Percentiles rank a stretch among this genome's conserved stretches.
phyloP scores from a whole-genome alignment of 2,329 filamentous ascomycete species.

The Fusarium sp. region DNA sequence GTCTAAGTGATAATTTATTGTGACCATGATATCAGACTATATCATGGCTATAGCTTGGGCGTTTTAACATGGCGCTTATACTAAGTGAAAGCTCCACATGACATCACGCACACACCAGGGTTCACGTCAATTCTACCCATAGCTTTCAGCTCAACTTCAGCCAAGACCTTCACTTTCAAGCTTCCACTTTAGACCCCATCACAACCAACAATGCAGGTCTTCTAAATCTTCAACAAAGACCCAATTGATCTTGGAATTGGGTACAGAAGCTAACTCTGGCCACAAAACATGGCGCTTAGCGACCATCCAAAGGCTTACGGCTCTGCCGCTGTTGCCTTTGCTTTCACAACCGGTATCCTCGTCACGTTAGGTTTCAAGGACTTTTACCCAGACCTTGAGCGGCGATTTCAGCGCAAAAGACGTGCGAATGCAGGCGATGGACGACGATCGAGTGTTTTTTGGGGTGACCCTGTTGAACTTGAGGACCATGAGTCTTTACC shows the following conservation, averaged over 20 bases:
- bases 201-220: constrained; percentile 24
- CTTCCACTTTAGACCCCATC: constrained; percentile 4
- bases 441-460: constrained; percentile 60
- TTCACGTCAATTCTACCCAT: constrained; percentile 20
- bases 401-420: constrained; percentile 66
- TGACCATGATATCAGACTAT: neutral
- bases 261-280: neutral
- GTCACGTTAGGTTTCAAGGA: constrained; percentile 84
- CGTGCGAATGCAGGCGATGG: constrained; percentile 40
- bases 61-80: neutral
- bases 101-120: constrained; percentile 42
- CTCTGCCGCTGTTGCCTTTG: constrained; percentile 73
- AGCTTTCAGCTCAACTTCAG: constrained; percentile 9
- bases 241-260: constrained; percentile 21
- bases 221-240: constrained; percentile 12
- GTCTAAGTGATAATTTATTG: neutral
- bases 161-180: constrained; percentile 6
- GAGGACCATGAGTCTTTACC: constrained; percentile 65
- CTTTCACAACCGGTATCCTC: constrained; percentile 82
- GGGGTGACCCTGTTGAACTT: constrained; percentile 63
- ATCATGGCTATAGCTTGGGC: neutral
- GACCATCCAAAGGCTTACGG: constrained; percentile 73
- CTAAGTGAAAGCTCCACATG: constrained; percentile 40
- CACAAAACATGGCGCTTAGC: constrained; percentile 68
- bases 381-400: constrained; percentile 79